These are phyloP conservation scores for Eucalyptus fibrosa DNA, from an alignment of 345 rosid genomes.

Conservation along the genomic window DNA sequence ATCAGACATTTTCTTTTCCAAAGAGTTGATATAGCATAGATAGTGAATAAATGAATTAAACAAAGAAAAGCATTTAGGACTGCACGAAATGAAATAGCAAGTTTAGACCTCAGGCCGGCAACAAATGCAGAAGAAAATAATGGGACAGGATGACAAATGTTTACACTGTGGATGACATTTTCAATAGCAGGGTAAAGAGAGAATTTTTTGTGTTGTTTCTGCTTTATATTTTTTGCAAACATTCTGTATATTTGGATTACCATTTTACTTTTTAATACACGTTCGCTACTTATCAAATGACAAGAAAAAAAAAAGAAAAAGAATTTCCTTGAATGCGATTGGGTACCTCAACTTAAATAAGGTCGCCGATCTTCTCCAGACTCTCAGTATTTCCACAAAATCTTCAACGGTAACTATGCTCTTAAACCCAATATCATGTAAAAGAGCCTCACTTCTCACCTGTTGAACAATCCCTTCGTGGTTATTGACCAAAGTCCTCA, in stretches of 20 bases:
- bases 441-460: slow-evolving; percentile 55
- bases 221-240: not conserved
- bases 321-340: not conserved
- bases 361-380: slow-evolving; percentile 36
- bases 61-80: not conserved
- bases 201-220: not conserved
- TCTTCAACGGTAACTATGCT: slow-evolving; percentile 52
- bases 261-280: not conserved
- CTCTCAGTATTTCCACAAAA: slow-evolving; percentile 33
- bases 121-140: not conserved
- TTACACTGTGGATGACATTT: not conserved
- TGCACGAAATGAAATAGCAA: not conserved
- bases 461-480: not conserved
- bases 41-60: not conserved
- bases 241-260: not conserved
- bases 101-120: not conserved
- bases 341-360: slow-evolving; percentile 61
- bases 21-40: not conserved
- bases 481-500: not conserved
- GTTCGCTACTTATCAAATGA: not conserved
- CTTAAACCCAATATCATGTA: slow-evolving; percentile 60
- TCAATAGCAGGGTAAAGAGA: not conserved
- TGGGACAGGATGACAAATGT: not conserved
- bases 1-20: not conserved
- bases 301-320: not conserved